Evolutionary conservation across 1,139 yeast species (phyloP), one percentile per base, ranked within the genome.

Genomic region (Pichia sp.): DNA sequence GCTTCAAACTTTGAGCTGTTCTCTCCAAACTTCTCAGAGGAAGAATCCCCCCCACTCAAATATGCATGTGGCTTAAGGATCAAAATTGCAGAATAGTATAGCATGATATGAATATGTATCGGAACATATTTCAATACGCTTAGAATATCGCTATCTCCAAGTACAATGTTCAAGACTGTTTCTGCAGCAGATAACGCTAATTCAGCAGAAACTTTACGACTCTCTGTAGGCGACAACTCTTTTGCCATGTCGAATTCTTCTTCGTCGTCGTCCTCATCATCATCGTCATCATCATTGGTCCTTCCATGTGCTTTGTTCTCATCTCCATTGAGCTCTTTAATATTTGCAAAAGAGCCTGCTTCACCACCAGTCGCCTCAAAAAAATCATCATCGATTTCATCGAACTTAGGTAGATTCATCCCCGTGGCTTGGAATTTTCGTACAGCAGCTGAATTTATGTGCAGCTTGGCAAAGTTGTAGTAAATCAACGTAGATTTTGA

Each of bases 401-500:
- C 68, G 71, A 78, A 73, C 46, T 69, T 74, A 0, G 84, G 84
- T 9, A 79, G 68, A 51, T 69, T 64, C 9, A 64, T 58, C 2
- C 66, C 67, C 16, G 63, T 66, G 9, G 71, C 67, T 41, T 77
- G 79, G 17, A 81, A 67, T 42, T 74, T 74, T 40, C 85, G 68
- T 5, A 82, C 80, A 2, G 84, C 79, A 1, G 74, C 62, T 0
- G 87, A 82, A 62, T 85, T 85, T 20, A 85, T 81, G 64, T 84
- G 86, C 87, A 85, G 83, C 64, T 84, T 83, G 48, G 91, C 91
- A 72, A 84, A 85, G 64, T 85, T 84, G 64, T 85, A 85, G 65
- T 85, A 85, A 46, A 85, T 81, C 58, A 85, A 73, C 0, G 90
- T 84, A 0, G 87, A 81, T 63, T 85, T 85, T 0, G 87, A 79